Evolutionary conservation across 805 yeast genomes (phyloP), one percentile per base, ranked within the genome.

Genomic region (Candida incommunis): DNA sequence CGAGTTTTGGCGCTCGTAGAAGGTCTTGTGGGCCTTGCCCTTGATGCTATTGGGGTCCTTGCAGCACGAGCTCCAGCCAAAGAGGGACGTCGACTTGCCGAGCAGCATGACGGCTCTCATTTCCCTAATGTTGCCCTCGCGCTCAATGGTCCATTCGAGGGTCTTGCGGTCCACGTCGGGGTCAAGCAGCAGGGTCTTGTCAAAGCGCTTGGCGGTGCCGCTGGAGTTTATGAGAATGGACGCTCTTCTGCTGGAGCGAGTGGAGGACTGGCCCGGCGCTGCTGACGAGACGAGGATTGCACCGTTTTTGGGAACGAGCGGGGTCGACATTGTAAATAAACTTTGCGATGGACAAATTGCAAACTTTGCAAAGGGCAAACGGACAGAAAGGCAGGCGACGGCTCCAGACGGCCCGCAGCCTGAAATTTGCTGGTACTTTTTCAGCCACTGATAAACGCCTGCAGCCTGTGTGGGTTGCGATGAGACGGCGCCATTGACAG

Each of bases 1-100:
- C 37, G 67, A 74, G 57, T 82, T 82, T 60, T 82, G 90, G 2
- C 62, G 56, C 37, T 60, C 59, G 60, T 83, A 82, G 58, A 63
- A 81, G 18, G 50, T 57, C 21, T 54, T 61, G n/a, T n/a, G n/a
- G 41, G 57, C 57, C 16, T 60, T 49, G 5, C 45, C 50, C 15
- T 52, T 43, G 23, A 46, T 23, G 0, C 50, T 52, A 0, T 60
- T 66, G 3, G 53, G 26, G 16, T 54, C 47, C 3, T 37, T 48
- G 45, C 44, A 51, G 48, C 11, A 45, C 40, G 22, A 37, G 16
- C 43, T 46, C 80, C 81, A 75, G 45, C 71, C 63, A 21, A 48
- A 50, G 24, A 71, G 51, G n/a, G 67, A 61, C 31, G 54, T 53
- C 3, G 63, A 52, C 26, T 56, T 50, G 3, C 81, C 80, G 49